Evolutionary conservation across 768 basidiomycete genomes (phyloP), one percentile per base, ranked within the genome.

Genomic region (Sporobolomyces roseus): DNA sequence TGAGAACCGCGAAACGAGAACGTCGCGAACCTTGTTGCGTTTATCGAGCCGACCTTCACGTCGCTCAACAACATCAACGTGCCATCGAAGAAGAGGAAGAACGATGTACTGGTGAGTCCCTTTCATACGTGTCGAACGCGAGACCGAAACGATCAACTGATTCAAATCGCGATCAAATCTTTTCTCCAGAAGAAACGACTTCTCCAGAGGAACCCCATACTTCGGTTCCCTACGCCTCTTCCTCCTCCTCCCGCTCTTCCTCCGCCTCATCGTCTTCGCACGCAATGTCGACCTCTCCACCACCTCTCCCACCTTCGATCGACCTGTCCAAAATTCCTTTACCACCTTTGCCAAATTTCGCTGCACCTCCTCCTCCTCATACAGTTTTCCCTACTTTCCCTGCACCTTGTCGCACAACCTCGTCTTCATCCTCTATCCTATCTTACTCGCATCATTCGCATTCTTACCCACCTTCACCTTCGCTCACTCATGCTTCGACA

Each of bases 61-160:
- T 60, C 32, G 58, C 58, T 14, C 58, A 60, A 33, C 58, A 60
- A 33, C 58, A 60, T n/a, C n/a, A n/a, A n/a, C n/a, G n/a, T n/a
- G n/a, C n/a, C n/a, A n/a, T n/a, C n/a, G n/a, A n/a, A n/a, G n/a
- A n/a, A n/a, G n/a, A n/a, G n/a, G n/a, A n/a, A n/a, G n/a, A n/a
- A n/a, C n/a, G n/a, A n/a, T n/a, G n/a, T n/a, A n/a, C n/a, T n/a
- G n/a, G n/a, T n/a, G n/a, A n/a, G n/a, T n/a, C n/a, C n/a, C n/a
- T n/a, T n/a, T n/a, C n/a, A n/a, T n/a, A n/a, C n/a, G n/a, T n/a
- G n/a, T n/a, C n/a, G n/a, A n/a, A n/a, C n/a, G n/a, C n/a, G n/a
- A n/a, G n/a, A n/a, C n/a, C n/a, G n/a, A n/a, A n/a, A n/a, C n/a
- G n/a, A n/a, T n/a, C n/a, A n/a, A n/a, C n/a, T n/a, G n/a, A n/a